phyloP scores from a whole-genome alignment of 2,329 filamentous ascomycete genomes.

The Trichoderma citrinoviride region DNA sequence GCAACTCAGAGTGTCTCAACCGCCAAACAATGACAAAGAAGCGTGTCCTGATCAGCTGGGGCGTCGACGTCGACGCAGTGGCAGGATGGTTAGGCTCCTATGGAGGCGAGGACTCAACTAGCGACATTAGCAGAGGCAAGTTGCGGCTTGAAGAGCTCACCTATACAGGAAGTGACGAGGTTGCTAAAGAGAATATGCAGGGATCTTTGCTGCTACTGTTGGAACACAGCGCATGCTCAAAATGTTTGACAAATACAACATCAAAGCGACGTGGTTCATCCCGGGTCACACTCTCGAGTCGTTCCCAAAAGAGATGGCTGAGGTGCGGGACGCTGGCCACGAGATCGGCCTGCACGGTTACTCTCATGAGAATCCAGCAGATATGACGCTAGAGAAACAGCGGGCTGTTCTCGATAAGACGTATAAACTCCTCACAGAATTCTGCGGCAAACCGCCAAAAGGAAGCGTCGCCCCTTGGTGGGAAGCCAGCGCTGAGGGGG shows the following conservation, averaged over 20 bases:
- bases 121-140: slow-evolving; percentile 1
- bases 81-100: neutral
- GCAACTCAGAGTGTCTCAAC: no score
- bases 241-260: neutral
- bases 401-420: neutral
- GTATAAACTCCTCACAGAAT: neutral
- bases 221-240: slow-evolving; percentile 1
- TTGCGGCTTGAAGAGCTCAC: no score
- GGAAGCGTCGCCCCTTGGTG: slow-evolving; percentile 3
- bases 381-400: slow-evolving; percentile 2
- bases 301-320: neutral
- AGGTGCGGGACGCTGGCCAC: neutral
- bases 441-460: neutral
- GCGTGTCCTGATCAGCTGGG: neutral
- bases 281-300: slow-evolving; percentile 1
- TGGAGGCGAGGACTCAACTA: neutral
- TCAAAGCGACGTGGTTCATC: slow-evolving; percentile 8
- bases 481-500: slow-evolving; percentile 1
- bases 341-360: slow-evolving; percentile 6
- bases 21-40: neutral
- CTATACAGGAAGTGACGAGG: neutral
- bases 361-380: slow-evolving; percentile 1
- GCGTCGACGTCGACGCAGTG: neutral
- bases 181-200: neutral
- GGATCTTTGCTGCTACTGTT: neutral